Evolutionary conservation across 441 rosid genomes (phyloP), one percentile per base, ranked within the genome.

Genomic region (Populus tomentosa): DNA sequence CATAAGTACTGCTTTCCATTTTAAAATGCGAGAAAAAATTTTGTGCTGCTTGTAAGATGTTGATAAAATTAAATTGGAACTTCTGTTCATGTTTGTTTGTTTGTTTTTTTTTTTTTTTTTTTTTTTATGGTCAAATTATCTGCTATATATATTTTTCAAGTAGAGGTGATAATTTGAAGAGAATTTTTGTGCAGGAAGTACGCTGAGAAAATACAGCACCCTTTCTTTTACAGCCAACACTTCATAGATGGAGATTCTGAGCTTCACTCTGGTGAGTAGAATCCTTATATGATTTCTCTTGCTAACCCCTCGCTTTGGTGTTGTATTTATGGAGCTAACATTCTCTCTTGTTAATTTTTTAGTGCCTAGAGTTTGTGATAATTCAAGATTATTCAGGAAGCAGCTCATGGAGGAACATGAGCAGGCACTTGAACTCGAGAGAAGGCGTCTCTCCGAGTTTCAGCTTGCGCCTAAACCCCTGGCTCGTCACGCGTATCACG

Each of bases 201-300:
- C 71, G 2, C 74, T 0, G 95, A 92, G 69, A 94, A 89, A 84
- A 68, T 86, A 69, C 90, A 90, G 36, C 89, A 87, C 14, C 77
- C 82, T 18, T 75, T 86, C 78, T 82, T 78, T 69, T 83, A 84
- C 80, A 82, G 79, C 74, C 81, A 84, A 38, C 90, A 85, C 42
- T 86, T 81, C 35, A 40, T 79, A 2, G 95, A 89, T n/a, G 87
- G 88, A 73, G 97, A 94, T 83, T 36, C 84, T 0, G 98, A 91
- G 78, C 79, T 86, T 82, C 90, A 84, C 74, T 75, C 90, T 20
- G 75, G 96, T 92, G 70, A 88, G 92, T 79, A 56, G 65, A 74
- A 68, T n/a, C 42, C 26, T 53, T 46, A 28, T 10, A 59, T 26
- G 5, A 53, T 13, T 68, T 1, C 1, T 21, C 68, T 35, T 28